Evolutionary conservation across 257 asterid genomes (phyloP), one percentile per base, ranked within the genome.

Genomic region (Fraxinus anomala): DNA sequence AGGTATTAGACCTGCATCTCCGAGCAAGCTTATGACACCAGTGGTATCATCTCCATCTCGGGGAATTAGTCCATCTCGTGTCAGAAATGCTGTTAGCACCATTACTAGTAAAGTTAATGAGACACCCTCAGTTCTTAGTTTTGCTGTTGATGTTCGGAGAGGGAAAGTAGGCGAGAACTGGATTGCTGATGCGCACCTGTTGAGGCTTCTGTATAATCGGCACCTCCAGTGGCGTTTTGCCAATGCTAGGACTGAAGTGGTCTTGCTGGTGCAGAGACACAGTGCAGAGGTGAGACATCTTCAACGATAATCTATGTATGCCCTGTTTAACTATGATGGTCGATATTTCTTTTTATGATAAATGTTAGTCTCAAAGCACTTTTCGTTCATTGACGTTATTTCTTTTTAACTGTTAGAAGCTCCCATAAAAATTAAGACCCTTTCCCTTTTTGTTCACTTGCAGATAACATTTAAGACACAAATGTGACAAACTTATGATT

Each of bases 41-140:
- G 59, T 80, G 56, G 86, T 77, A 36, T 83, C 88, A 37, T 85
- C 92, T 79, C 92, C 92, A 51, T 81, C 88, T 4, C 77, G 95
- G 47, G 89, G 87, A 75, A 42, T 77, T 81, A 88, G 91, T 76
- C 91, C 95, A n/a, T 83, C 91, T 70, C 83, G 91, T 75, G 73
- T 88, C 74, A 87, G 92, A 82, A 85, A 85, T 80, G 90, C 85
- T 66, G 92, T 90, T 67, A 90, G 95, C 73, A 90, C 92, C 69
- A 88, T 88, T 23, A 84, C 81, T 79, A 84, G 77, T 81, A 84
- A 76, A 72, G 83, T 88, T 78, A 42, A 54, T 33, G 95, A 90
- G 80, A 82, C 90, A 14, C 95, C 95, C 13, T 90, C 95, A 6
- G 92, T 90, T 74, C 92, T 90, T 81, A 90, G 92, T 84, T 90